Percentiles rank a stretch among this genome's conserved stretches.
Conservation (phyloP, 768 basidiomycete genomes). For the Suillus placidus region DNA sequence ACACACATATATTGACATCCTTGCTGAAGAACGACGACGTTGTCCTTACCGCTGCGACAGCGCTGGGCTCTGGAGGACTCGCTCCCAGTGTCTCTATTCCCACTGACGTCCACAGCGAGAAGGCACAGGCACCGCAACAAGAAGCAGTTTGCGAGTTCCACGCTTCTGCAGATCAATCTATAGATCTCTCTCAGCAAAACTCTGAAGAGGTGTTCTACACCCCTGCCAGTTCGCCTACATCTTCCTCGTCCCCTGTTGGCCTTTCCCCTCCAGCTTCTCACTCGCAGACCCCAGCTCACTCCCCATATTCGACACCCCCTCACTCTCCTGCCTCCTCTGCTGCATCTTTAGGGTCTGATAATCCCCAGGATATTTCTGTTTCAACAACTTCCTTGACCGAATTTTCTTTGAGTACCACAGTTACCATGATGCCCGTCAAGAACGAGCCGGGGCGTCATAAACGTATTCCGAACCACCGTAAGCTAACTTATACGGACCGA, state of each 20-base stretch:
- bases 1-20: slow-evolving; percentile 11
- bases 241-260: slow-evolving; percentile 43
- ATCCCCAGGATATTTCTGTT: slow-evolving; percentile 38
- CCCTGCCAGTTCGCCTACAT: slow-evolving; percentile 55
- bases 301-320: slow-evolving; percentile 25
- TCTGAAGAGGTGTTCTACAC: slow-evolving; percentile 60
- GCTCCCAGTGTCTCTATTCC: neutral
- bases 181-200: slow-evolving; percentile 27
- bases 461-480: slow-evolving; percentile 23
- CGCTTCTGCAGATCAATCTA: slow-evolving; percentile 6
- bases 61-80: neutral
- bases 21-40: slow-evolving; percentile 3
- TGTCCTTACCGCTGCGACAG: neutral
- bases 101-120: slow-evolving; percentile 2
- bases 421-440: slow-evolving; percentile 22
- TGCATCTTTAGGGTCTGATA: slow-evolving; percentile 25
- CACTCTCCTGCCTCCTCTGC: slow-evolving; percentile 35
- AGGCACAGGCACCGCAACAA: neutral
- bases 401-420: slow-evolving; percentile 16
- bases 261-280: slow-evolving; percentile 29
- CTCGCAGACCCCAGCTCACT: slow-evolving; percentile 17
- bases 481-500: slow-evolving; percentile 49
- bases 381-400: slow-evolving; percentile 35
- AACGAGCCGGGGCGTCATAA: slow-evolving; percentile 17
- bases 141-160: neutral